These are phyloP conservation scores for Neofusicoccum umdonicola DNA, from an alignment of 2,329 filamentous ascomycete genomes.

Conservation along the genomic window DNA sequence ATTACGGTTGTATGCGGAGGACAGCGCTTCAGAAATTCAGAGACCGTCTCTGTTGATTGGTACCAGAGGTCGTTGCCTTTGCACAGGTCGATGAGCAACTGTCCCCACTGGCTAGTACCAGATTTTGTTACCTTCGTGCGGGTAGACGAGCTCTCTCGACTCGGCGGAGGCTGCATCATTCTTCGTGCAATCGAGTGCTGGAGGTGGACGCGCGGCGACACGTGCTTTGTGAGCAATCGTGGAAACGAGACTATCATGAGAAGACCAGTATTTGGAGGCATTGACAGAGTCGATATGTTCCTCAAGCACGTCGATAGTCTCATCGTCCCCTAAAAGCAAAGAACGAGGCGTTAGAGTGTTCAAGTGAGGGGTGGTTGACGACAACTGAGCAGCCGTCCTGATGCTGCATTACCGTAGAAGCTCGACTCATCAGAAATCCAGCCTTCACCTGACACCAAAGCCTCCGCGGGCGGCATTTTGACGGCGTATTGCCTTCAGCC, in stretches of 20 bases:
- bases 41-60: constrained; percentile 62
- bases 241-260: background rate
- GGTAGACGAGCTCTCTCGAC: constrained; percentile 46
- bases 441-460: constrained; percentile 30
- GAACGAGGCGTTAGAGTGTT: background rate
- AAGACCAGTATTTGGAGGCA: background rate
- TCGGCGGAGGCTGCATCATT: constrained; percentile 12
- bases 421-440: constrained; percentile 44
- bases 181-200: background rate
- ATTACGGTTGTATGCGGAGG: constrained; percentile 62
- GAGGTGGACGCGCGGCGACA: background rate
- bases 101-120: constrained; percentile 66
- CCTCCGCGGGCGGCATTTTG: constrained; percentile 21
- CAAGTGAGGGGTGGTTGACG: background rate
- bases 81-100: constrained; percentile 57
- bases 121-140: constrained; percentile 51
- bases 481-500: background rate
- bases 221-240: background rate
- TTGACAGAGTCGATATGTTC: background rate
- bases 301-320: constrained; percentile 11
- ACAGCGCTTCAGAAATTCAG: constrained; percentile 65
- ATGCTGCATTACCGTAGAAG: constrained; percentile 41
- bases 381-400: background rate
- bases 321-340: constrained; percentile 19
- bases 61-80: constrained; percentile 54